These are phyloP conservation scores for Pisolithus thermaeus DNA, from an alignment of 1,284 basidiomycete species.

Conservation along the genomic window DNA sequence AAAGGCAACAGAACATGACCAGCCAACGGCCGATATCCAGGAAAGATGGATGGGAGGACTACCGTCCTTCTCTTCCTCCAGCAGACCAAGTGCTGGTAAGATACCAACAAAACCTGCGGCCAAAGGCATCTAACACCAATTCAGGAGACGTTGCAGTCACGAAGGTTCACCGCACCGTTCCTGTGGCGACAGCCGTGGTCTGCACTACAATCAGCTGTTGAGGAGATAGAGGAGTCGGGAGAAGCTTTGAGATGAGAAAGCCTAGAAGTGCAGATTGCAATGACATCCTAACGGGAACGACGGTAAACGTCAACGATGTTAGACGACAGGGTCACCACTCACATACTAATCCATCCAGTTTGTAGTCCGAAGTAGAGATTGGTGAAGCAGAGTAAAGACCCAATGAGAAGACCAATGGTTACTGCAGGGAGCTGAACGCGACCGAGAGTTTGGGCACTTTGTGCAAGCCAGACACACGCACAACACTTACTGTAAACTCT, in stretches of 20 bases:
- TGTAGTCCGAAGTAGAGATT: constrained; percentile 76
- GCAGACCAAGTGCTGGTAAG: constrained; percentile 80
- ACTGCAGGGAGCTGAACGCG: constrained; percentile 38
- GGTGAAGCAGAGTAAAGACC: constrained; percentile 71
- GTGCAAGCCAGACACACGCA: not conserved
- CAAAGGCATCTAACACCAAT: constrained; percentile 64
- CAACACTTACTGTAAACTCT: constrained; percentile 26
- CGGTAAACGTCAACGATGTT: not conserved
- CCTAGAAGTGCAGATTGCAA: constrained; percentile 90
- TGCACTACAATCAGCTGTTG: constrained; percentile 93
- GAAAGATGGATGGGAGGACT: constrained; percentile 69
- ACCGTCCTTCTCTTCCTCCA: constrained; percentile 74
- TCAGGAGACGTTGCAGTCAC: not conserved
- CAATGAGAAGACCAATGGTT: constrained; percentile 57
- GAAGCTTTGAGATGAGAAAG: constrained; percentile 76
- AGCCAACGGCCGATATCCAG: constrained; percentile 68
- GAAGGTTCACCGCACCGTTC: constrained; percentile 40
- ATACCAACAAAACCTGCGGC: constrained; percentile 95
- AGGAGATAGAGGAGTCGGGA: constrained; percentile 70
- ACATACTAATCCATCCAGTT: constrained; percentile 75
- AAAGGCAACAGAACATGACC: constrained; percentile 88
- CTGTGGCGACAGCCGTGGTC: constrained; percentile 91
- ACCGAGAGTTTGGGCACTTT: not conserved
- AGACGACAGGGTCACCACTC: constrained; percentile 14
- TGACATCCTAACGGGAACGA: constrained; percentile 75